phyloP scores from a whole-genome alignment of 129 eudicot species.

The Apium graveolens region DNA sequence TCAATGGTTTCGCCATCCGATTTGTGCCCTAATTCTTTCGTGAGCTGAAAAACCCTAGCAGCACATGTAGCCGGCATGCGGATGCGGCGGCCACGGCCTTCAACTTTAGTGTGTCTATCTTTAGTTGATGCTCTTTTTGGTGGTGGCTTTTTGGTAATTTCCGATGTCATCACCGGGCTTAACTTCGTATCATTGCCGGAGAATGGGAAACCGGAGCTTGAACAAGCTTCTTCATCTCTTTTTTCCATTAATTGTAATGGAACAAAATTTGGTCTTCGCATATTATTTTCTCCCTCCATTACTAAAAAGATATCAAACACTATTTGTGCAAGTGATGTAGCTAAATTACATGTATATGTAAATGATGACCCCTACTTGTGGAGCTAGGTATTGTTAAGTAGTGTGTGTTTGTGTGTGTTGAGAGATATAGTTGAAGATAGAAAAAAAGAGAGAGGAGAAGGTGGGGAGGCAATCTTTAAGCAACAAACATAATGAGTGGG shows the following conservation, averaged over 20 bases:
- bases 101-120: conserved; percentile 62
- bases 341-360: conserved; percentile 5
- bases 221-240: conserved; percentile 17
- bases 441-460: conserved; percentile 12
- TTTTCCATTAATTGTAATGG: conserved; percentile 38
- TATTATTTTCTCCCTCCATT: conserved; percentile 23
- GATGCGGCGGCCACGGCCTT: conserved; percentile 68
- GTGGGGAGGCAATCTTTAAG: conserved; percentile 42
- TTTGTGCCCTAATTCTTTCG: conserved; percentile 49
- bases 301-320: background rate
- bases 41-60: conserved; percentile 70
- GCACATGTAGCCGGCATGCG: conserved; percentile 78
- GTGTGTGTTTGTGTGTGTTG: conserved; percentile 11
- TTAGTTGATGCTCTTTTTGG: conserved; percentile 44
- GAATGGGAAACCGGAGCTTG: conserved; percentile 19
- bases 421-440: background rate
- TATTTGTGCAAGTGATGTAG: background rate
- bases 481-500: conserved; percentile 69
- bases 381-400: conserved; percentile 9
- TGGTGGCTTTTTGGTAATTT: conserved; percentile 22
- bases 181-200: background rate
- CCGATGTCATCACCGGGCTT: background rate
- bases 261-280: conserved; percentile 26
- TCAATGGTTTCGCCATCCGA: conserved; percentile 59
- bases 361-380: conserved; percentile 22